Conservation (phyloP, 768 basidiomycete species). For the Lentinula aciculospora region DNA sequence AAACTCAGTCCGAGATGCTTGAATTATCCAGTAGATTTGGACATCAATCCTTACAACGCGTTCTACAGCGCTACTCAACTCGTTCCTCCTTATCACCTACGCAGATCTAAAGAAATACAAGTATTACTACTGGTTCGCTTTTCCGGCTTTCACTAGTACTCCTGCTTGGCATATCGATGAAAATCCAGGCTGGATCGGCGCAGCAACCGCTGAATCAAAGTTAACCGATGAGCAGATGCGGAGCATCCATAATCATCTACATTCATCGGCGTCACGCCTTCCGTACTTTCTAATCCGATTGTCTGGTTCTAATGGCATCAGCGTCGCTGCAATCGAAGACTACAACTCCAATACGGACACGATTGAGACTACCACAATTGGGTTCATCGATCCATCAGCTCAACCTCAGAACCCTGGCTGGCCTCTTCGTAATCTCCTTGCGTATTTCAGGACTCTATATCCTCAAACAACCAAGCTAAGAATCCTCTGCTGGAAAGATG, state of each 20-base stretch:
- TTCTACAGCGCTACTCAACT: constrained; percentile 54
- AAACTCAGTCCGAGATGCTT: neutral
- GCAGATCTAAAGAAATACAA: constrained; percentile 98
- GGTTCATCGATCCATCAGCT: constrained; percentile 84
- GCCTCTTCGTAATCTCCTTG: constrained; percentile 90
- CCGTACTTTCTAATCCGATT: constrained; percentile 63
- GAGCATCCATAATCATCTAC: constrained; percentile 33
- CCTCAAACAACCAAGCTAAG: constrained; percentile 44
- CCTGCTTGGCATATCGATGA: constrained; percentile 81
- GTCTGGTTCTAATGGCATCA: constrained; percentile 21
- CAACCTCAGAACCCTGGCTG: constrained; percentile 73
- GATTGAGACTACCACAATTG: constrained; percentile 31
- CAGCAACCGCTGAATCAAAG: neutral
- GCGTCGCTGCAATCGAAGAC: constrained; percentile 50
- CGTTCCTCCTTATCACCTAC: constrained; percentile 87
- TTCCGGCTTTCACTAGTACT: constrained; percentile 86
- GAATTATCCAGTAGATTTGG: constrained; percentile 53
- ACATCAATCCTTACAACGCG: constrained; percentile 46
- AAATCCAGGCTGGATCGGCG: constrained; percentile 47
- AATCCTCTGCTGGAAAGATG: constrained; percentile 76
- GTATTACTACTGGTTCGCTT: constrained; percentile 98
- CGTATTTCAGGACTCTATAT: constrained; percentile 65
- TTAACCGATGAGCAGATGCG: constrained; percentile 33
- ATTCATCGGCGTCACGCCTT: constrained; percentile 12
- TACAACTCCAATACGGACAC: constrained; percentile 36